A percentile compares a stretch with the other conserved stretches of the same genome.
phyloP scores from a whole-genome alignment of 257 asterid genomes.

The Fraxinus cuspidata region DNA sequence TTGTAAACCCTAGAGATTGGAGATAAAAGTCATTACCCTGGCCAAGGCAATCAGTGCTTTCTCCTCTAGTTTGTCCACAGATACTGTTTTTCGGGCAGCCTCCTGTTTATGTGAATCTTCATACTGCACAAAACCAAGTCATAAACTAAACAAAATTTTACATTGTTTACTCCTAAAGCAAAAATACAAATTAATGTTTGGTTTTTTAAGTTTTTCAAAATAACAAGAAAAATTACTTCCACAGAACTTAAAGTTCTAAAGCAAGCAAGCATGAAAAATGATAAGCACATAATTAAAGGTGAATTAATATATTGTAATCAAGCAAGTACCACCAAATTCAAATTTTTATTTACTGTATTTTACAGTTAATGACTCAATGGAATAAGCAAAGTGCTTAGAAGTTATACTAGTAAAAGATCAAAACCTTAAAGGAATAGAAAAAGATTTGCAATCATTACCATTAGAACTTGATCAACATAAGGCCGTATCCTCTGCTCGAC shows the following conservation, averaged over 20 bases:
- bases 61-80: slow-evolving; percentile 87
- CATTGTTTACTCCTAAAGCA: slow-evolving; percentile 9
- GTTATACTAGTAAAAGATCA: slow-evolving; percentile 12
- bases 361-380: neutral
- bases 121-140: slow-evolving; percentile 54
- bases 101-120: slow-evolving; percentile 78
- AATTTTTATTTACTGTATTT: neutral
- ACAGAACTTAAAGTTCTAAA: slow-evolving; percentile 5
- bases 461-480: slow-evolving; percentile 61
- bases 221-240: slow-evolving; percentile 5
- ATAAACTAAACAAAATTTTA: slow-evolving; percentile 21
- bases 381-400: slow-evolving; percentile 4
- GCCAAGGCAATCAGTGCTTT: slow-evolving; percentile 85
- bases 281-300: slow-evolving; percentile 7
- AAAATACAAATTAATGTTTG: neutral
- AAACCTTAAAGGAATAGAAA: slow-evolving; percentile 6
- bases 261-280: slow-evolving; percentile 9
- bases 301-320: slow-evolving; percentile 8
- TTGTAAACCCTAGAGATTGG: slow-evolving; percentile 16
- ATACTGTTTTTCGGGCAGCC: slow-evolving; percentile 78
- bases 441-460: slow-evolving; percentile 45
- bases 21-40: slow-evolving; percentile 59
- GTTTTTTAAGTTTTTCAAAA: slow-evolving; percentile 14
- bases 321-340: neutral
- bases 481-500: slow-evolving; percentile 72